phyloP scores from a whole-genome alignment of 164 flowering plant genomes.

The Aristolochia contorta region DNA sequence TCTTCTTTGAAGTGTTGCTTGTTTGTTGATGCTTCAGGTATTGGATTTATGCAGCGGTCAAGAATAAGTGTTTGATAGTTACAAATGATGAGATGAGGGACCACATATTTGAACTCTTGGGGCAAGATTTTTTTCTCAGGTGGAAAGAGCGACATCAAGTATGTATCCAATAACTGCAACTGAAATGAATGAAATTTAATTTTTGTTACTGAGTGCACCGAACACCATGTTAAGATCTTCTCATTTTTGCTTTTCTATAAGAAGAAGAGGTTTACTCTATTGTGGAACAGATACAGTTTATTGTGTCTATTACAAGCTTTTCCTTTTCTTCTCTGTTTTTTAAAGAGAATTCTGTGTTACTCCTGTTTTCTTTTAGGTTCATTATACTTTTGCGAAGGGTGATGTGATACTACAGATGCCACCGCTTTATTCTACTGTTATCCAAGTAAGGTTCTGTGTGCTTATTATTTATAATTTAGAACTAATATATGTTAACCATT shows the following conservation, averaged over 20 bases:
- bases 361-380: not conserved
- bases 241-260: too few relatives aligned
- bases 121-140: conserved; percentile 59
- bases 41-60: conserved; percentile 95
- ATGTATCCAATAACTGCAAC: conserved; percentile 5
- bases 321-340: not conserved
- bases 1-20: not conserved
- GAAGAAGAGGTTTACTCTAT: too few relatives aligned
- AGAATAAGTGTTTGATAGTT: conserved; percentile 71
- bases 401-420: conserved; percentile 3
- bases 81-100: conserved; percentile 99
- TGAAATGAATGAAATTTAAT: too few relatives aligned
- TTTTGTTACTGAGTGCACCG: not conserved
- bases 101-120: conserved; percentile 85
- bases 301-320: not conserved
- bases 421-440: conserved; percentile 2
- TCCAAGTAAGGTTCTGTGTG: conserved; percentile 1
- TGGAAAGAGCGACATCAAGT: conserved; percentile 99
- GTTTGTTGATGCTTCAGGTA: conserved; percentile 39
- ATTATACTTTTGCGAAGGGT: conserved; percentile 1
- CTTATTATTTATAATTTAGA: not conserved
- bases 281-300: not conserved
- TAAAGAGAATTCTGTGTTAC: not conserved
- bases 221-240: too few relatives aligned
- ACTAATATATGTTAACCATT: not conserved